Base-by-base conservation (phyloP, 2,329 filamentous ascomycete genomes). In the Aspergillus ochraceus region DNA sequence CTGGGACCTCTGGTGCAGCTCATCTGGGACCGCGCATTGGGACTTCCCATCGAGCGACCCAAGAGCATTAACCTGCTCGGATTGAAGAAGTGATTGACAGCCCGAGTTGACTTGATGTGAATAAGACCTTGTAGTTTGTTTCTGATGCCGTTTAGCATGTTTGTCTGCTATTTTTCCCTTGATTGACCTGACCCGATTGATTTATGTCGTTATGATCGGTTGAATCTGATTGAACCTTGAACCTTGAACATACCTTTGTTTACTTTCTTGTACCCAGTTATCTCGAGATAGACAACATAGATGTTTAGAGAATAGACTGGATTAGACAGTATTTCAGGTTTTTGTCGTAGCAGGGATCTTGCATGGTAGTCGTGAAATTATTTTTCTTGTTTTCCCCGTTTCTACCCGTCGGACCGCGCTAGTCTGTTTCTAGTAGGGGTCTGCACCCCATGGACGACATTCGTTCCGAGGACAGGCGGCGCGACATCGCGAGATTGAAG, bases 1-100 rank as follows among this genome's bases (percentile, higher is more conserved):
- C 82, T 99, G 17, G 95, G 95, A 8, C 95, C 95, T 22, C 83
- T 99, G 52, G 92, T 92, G 49, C 95, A 99, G 79, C 84, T 99
- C 65, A 90, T 99, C 75, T 98, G 95, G 95, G 94, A 98, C 76
- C 87, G 95, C 53, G 93, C 93, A 17, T 80, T 99, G 64, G 95
- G 95, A 56, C 82, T 98, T 74, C 95, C 95, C 11, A 99, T 99
- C 72, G 95, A 99, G 87, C 85, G 94, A 63, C 95, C 95, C 53
- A 99, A 99, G 90, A 96, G 91, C 79, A 96, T 98, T 75, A 95
- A 97, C 79, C 82, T 99, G 58, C 84, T 91, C 76, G 94, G 94
- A 11, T 80, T 99, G 67, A 80, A 97, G 67, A 89, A 93, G 61
- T 73, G 74, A 68, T 42, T n/a, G n/a, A 11, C 45, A 14, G 45